Percentiles rank a stretch among this genome's conserved stretches.
Evolutionary conservation across 2,329 filamentous ascomycete genomes (phyloP).

Genomic region (Ophiostoma australiae): DNA sequence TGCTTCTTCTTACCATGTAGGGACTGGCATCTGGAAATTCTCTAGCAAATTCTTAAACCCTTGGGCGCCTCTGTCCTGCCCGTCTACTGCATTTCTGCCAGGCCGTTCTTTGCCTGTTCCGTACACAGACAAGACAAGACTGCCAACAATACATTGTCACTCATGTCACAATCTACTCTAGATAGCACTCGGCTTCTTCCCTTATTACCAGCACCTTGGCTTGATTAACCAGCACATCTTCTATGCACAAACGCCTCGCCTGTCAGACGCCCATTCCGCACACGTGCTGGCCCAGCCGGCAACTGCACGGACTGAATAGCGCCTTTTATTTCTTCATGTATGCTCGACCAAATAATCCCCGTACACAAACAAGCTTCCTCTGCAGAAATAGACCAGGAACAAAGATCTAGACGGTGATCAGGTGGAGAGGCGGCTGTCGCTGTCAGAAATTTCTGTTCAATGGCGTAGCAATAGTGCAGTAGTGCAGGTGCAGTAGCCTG

Average conservation of each 20-base stretch:
- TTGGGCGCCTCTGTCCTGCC: background rate
- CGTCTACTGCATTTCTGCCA: background rate
- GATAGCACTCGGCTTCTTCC: no score
- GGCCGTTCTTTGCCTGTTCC: background rate
- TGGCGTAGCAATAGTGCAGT: background rate
- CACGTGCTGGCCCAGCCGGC: background rate
- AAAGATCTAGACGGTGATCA: slow-evolving; percentile 8
- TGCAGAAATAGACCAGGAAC: slow-evolving; percentile 8
- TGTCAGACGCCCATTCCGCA: background rate
- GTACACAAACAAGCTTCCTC: background rate
- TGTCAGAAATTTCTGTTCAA: slow-evolving; percentile 11
- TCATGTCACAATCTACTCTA: no score
- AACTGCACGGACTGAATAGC: background rate
- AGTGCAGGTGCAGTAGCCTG: background rate
- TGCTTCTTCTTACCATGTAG: background rate
- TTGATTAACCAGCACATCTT: background rate
- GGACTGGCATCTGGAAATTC: background rate
- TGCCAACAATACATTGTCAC: background rate
- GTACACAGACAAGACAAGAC: background rate
- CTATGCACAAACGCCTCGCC: background rate
- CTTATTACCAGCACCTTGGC: background rate
- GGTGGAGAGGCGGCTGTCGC: slow-evolving; percentile 8
- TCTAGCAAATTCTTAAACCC: background rate
- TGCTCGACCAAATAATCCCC: background rate
- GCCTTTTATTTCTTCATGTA: background rate